These are phyloP conservation scores for Suzukiozyma palmioleophila DNA, from an alignment of 1,139 yeast genomes.

Conservation along the genomic window DNA sequence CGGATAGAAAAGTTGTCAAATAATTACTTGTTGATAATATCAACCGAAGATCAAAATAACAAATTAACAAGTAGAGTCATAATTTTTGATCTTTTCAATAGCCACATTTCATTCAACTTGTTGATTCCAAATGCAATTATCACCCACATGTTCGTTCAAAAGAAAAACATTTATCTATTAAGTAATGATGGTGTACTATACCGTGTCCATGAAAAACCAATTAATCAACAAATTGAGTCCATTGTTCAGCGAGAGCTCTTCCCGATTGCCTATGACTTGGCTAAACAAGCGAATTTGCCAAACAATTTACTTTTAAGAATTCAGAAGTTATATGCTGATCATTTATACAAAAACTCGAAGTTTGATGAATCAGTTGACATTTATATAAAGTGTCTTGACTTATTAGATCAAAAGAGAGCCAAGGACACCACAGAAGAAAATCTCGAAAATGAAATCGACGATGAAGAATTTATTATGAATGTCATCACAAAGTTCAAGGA, in stretches of 20 bases:
- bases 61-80: slow-evolving; percentile 44
- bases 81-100: slow-evolving; percentile 64
- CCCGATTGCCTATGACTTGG: slow-evolving; percentile 69
- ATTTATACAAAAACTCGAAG: slow-evolving; percentile 61
- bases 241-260: slow-evolving; percentile 69
- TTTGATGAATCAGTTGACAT: slow-evolving; percentile 66
- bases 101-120: slow-evolving; percentile 66
- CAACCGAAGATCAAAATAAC: slow-evolving; percentile 33
- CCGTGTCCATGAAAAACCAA: slow-evolving; percentile 60
- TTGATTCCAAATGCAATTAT: slow-evolving; percentile 61
- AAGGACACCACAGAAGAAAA: slow-evolving; percentile 1
- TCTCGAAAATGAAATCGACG: slow-evolving; percentile 24
- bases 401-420: slow-evolving; percentile 6
- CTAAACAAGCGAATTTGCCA: slow-evolving; percentile 43
- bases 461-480: slow-evolving; percentile 58
- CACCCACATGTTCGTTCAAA: slow-evolving; percentile 47
- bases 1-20: slow-evolving; percentile 40
- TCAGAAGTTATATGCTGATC: slow-evolving; percentile 67
- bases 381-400: slow-evolving; percentile 45
- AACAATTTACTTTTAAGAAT: slow-evolving; percentile 43
- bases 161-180: slow-evolving; percentile 56
- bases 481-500: slow-evolving; percentile 81
- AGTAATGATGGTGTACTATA: slow-evolving; percentile 76
- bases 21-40: slow-evolving; percentile 53
- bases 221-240: slow-evolving; percentile 65